Conservation (phyloP, 202 grass and related monocot genomes). For the Cymbopogon flexuosus region DNA sequence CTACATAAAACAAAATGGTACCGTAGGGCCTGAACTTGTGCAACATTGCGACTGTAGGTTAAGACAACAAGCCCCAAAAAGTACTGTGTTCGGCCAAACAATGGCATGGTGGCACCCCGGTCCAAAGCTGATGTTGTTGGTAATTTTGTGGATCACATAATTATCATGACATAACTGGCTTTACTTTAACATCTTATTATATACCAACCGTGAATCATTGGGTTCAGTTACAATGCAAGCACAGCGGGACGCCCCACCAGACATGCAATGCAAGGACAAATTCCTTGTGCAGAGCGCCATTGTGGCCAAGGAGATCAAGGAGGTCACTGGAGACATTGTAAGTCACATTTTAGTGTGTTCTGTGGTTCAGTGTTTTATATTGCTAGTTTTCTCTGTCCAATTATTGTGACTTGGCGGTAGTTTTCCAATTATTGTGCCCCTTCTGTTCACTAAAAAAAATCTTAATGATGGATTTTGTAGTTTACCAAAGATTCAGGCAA, state of each 20-base stretch:
- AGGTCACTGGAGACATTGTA: slow-evolving; percentile 73
- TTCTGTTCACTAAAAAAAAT: background rate
- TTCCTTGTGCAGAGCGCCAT: slow-evolving; percentile 86
- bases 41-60: slow-evolving; percentile 43
- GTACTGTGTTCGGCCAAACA: slow-evolving; percentile 86
- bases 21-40: background rate
- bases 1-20: background rate
- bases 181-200: slow-evolving; percentile 8
- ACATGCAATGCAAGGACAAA: slow-evolving; percentile 94
- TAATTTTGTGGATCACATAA: slow-evolving; percentile 32
- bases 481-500: slow-evolving; percentile 79
- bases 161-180: slow-evolving; percentile 1
- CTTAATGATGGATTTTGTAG: slow-evolving; percentile 36
- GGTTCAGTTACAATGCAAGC: slow-evolving; percentile 91
- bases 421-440: background rate
- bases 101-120: slow-evolving; percentile 68
- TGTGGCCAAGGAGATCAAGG: slow-evolving; percentile 45
- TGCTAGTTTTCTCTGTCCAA: background rate
- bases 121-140: slow-evolving; percentile 66
- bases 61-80: slow-evolving; percentile 97
- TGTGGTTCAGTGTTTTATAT: background rate
- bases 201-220: background rate
- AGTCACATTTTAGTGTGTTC: background rate
- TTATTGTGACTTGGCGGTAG: too few relatives aligned
- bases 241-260: slow-evolving; percentile 56